Evolutionary conservation across 257 asterid genomes (phyloP).

Genomic region (Verbena officinalis): DNA sequence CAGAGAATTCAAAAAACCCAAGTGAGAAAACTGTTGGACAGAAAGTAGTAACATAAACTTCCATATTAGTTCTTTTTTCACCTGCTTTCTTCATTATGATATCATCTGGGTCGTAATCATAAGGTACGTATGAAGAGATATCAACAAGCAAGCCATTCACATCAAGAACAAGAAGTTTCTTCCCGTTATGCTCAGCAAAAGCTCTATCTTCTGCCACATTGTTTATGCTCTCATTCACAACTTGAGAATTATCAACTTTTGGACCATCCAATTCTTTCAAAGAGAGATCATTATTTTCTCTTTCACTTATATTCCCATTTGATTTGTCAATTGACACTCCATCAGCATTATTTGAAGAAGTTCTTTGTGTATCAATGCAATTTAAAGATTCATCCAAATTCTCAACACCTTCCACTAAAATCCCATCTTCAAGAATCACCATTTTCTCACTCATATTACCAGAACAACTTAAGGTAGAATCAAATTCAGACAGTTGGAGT

Average conservation of each 20-base stretch:
- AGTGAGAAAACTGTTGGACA: slow-evolving; percentile 34
- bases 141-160: slow-evolving; percentile 79
- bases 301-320: slow-evolving; percentile 23
- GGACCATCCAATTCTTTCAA: slow-evolving; percentile 27
- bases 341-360: slow-evolving; percentile 20
- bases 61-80: slow-evolving; percentile 12
- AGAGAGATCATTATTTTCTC: slow-evolving; percentile 7
- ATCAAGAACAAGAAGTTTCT: slow-evolving; percentile 91
- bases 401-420: slow-evolving; percentile 32
- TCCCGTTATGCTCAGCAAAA: slow-evolving; percentile 30
- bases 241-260: slow-evolving; percentile 27
- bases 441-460: slow-evolving; percentile 32
- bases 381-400: slow-evolving; percentile 32
- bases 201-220: slow-evolving; percentile 29
- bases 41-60: slow-evolving; percentile 25
- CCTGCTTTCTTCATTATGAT: slow-evolving; percentile 70
- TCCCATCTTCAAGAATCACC: slow-evolving; percentile 29
- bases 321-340: slow-evolving; percentile 16
- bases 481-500: slow-evolving; percentile 21
- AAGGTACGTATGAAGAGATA: slow-evolving; percentile 56
- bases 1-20: slow-evolving; percentile 21
- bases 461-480: slow-evolving; percentile 22
- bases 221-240: slow-evolving; percentile 20
- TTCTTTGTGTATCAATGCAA: slow-evolving; percentile 26
- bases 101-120: slow-evolving; percentile 48